These are phyloP conservation scores for Neonectria ditissima DNA, from an alignment of 2,329 filamentous ascomycete species.

Conservation along the genomic window DNA sequence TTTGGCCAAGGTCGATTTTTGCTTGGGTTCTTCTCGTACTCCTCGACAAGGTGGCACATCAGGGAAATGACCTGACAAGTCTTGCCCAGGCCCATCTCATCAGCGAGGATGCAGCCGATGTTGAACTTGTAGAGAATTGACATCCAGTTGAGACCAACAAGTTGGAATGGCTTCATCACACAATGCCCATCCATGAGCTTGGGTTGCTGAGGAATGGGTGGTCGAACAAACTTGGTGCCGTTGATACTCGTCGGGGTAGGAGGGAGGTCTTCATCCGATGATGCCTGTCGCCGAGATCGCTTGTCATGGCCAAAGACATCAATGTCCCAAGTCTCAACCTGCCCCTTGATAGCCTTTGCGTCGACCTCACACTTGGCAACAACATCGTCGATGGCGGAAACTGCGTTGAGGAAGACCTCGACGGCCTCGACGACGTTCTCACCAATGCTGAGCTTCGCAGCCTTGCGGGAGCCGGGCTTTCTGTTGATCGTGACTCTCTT, in stretches of 20 bases:
- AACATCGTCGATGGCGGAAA: conserved; percentile 85
- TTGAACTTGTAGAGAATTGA: conserved; percentile 82
- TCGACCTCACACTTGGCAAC: conserved; percentile 81
- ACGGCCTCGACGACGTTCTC: conserved; percentile 64
- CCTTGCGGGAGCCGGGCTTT: conserved; percentile 59
- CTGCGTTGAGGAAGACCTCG: conserved; percentile 81
- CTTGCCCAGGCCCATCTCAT: conserved; percentile 98
- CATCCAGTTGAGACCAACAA: conserved; percentile 96
- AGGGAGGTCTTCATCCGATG: conserved; percentile 52
- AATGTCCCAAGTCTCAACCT: conserved; percentile 62
- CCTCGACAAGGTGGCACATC: conserved; percentile 83
- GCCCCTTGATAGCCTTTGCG: conserved; percentile 66
- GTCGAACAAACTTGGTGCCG: conserved; percentile 50
- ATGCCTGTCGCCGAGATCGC: conserved; percentile 46
- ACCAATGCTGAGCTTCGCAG: conserved; percentile 62
- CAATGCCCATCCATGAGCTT: conserved; percentile 80
- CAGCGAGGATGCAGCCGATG: conserved; percentile 90
- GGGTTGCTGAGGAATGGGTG: conserved; percentile 73
- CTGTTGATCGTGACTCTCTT: conserved; percentile 70
- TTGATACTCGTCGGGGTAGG: conserved; percentile 57
- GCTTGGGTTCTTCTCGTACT: conserved; percentile 54
- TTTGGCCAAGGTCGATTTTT: conserved; percentile 71
- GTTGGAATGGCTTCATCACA: conserved; percentile 90
- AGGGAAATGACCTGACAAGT: conserved; percentile 97
- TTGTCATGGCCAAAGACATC: conserved; percentile 59